Evolutionary conservation across 768 basidiomycete genomes (phyloP), one percentile per base, ranked within the genome.

Genomic region (Hydnomerulius pinastri): DNA sequence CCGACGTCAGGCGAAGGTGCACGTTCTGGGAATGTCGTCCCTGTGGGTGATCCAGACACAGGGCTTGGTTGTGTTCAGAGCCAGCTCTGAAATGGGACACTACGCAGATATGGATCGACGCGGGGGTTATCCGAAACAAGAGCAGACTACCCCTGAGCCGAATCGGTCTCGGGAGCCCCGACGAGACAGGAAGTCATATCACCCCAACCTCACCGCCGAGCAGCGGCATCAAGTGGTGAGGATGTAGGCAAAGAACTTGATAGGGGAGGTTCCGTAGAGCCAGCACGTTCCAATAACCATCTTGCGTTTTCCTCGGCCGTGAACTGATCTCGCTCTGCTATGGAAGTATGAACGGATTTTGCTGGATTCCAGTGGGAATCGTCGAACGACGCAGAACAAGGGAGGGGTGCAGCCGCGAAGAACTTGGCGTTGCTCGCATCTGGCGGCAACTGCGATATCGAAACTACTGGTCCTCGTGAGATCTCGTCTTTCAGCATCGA

Each of bases 31-130:
- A 73, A 70, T 35, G 75, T 56, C 13, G 67, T 3, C 55, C 41
- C 63, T 67, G 43, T 56, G 7, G 85, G 73, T 4, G 83, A 77
- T 41, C 80, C 72, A 45, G 71, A 73, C 9, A 82, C 73, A n/a
- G n/a, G n/a, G n/a, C n/a, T n/a, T n/a, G n/a, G n/a, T n/a, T n/a
- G 44, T 70, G 11, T 50, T 75, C 48, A 82, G 89, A 42, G 81
- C 90, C 6, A 90, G 85, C 64, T 92, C 91, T 23, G 90, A 90
- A 65, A 73, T 90, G 37, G 90, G 90, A 4, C 85, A 92, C 62
- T 92, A 92, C 66, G 61, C 83, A 36, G 90, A 91, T 68, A 64
- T 83, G 51, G 77, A 80, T 36, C 66, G 61, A 58, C 70, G 61
- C 74, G 71, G 47, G 67, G 57, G 30, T 82, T 78, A 58, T 79